Base-by-base conservation (phyloP, 495 filamentous ascomycete genomes). In the Geopyxis carbonaria region DNA sequence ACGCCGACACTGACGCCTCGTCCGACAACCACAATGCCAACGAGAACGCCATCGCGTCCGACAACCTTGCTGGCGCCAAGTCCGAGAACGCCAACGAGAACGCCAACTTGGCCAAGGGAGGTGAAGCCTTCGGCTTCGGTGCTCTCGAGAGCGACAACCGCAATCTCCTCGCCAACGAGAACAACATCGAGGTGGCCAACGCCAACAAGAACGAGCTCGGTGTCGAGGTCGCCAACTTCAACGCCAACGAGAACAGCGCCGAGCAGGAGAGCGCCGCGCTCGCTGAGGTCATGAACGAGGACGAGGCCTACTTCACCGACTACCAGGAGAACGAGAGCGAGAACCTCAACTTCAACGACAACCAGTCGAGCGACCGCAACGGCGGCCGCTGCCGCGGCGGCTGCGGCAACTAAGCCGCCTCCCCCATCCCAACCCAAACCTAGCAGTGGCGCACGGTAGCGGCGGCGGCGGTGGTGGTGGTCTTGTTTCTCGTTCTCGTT, bases 1-100 rank as follows among this genome's bases (percentile, higher is more conserved):
- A 34, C 32, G 40, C 10, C 9, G 40, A 36, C 11, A 29, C 30
- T n/a, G 40, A 43, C 14, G 30, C 40, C 22, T 25, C 16, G 2
- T 34, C 30, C 21, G 40, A 45, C 7, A 34, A 40, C 37, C 27
- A 45, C 24, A 51, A 39, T 18, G 52, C 31, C 8, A 56, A 56
- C 43, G 52, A 56, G 42, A 56, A 56, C 33, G 53, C 47, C 31
- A 56, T 57, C 28, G 52, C 53, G 2, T 51, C 53, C 30, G 53
- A 55, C 44, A 56, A 55, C 45, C 39, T 56, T 2, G 53, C 53
- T 0, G 53, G 52, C 0, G 52, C 53, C 13, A 56, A 56, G 44
- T 56, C 53, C 16, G 52, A 55, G 51, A 56, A 56, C 47, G 53
- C 52, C 7, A 56, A 56, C 45, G 53, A 56, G 53, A 56, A 56